These are phyloP conservation scores for Eucalyptus melliodora DNA, from an alignment of 345 rosid species.

Conservation along the genomic window DNA sequence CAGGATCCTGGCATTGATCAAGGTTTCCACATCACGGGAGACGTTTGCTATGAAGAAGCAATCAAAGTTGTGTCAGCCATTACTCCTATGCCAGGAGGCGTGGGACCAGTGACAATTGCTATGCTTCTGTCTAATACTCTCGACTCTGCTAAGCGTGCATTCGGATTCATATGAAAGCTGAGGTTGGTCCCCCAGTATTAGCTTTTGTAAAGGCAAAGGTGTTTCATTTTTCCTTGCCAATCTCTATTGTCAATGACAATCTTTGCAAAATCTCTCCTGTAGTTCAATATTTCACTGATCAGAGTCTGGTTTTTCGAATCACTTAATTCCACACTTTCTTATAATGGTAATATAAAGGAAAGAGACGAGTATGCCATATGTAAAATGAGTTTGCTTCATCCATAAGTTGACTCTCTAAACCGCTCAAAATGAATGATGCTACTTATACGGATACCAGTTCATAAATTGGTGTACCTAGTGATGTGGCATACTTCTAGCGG, in stretches of 20 bases:
- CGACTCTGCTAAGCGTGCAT: constrained; percentile 10
- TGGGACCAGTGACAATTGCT: constrained; percentile 5
- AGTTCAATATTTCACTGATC: not conserved
- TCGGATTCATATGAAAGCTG: not conserved
- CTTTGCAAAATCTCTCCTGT: not conserved
- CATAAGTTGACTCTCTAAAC: not conserved
- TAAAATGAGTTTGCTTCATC: not conserved
- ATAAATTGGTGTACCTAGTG: not conserved
- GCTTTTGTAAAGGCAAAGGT: not conserved
- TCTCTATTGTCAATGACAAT: not conserved
- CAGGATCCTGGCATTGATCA: not conserved
- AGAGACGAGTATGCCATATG: not conserved
- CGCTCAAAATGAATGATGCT: not conserved
- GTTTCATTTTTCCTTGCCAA: not conserved
- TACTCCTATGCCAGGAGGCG: constrained; percentile 19
- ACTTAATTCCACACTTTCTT: too few relatives aligned
- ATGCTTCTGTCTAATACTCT: constrained; percentile 20
- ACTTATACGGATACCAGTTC: not conserved
- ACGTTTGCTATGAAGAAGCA: constrained; percentile 17
- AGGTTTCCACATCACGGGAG: constrained; percentile 3
- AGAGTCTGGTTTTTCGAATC: not conserved
- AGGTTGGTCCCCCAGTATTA: not conserved
- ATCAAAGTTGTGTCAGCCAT: constrained; percentile 6
- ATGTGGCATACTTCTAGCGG: not conserved
- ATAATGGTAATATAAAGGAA: too few relatives aligned